A percentile compares a stretch with the other conserved stretches of the same genome.
phyloP scores from a whole-genome alignment of 1,284 basidiomycete species.

The Rugosomyces carneus region DNA sequence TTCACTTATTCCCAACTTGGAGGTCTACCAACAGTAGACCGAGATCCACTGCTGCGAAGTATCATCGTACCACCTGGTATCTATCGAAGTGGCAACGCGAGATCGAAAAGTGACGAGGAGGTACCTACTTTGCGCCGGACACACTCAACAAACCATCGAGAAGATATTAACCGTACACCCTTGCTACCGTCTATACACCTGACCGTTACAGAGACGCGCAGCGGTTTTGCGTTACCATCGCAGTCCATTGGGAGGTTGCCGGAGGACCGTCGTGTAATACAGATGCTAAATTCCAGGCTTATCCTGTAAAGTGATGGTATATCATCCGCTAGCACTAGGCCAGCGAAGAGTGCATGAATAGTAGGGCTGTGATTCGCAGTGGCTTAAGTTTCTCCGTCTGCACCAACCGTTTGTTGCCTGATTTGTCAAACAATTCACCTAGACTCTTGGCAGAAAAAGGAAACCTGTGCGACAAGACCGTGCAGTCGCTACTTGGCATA shows the following conservation, averaged over 20 bases:
- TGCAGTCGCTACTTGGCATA: neutral
- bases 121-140: conserved; percentile 7
- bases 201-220: conserved; percentile 21
- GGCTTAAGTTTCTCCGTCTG: neutral
- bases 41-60: conserved; percentile 43
- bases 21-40: conserved; percentile 51
- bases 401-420: too few species aligned
- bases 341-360: neutral
- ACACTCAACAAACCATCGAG: conserved; percentile 1
- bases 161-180: conserved; percentile 17
- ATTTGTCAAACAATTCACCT: neutral
- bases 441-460: neutral
- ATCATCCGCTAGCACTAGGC: neutral
- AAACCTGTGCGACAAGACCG: neutral
- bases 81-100: conserved; percentile 55
- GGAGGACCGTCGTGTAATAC: conserved; percentile 59
- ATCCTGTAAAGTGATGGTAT: conserved; percentile 8
- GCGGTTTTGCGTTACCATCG: conserved; percentile 18
- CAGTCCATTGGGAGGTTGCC: conserved; percentile 37
- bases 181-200: conserved; percentile 30
- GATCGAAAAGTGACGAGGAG: conserved; percentile 36
- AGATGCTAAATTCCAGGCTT: conserved; percentile 45
- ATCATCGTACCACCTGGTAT: conserved; percentile 51
- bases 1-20: conserved; percentile 58
- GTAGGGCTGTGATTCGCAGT: neutral